Evolutionary conservation across 139 green algal genomes (phyloP).

Genomic region (Diplosphaera chodatii): DNA sequence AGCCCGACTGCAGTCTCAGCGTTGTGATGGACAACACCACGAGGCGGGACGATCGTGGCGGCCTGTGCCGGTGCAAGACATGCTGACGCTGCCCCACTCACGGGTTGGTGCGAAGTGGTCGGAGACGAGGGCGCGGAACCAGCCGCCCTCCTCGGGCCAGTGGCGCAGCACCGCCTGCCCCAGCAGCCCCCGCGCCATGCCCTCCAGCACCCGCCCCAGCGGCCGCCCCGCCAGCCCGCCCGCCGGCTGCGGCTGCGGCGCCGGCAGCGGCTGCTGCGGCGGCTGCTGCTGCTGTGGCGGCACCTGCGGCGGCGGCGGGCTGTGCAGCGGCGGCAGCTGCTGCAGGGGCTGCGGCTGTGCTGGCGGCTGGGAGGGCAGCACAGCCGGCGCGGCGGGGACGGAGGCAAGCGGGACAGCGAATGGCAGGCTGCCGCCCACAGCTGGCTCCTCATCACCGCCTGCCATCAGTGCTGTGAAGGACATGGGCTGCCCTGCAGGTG

Average conservation of each 20-base stretch:
- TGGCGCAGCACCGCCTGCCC: conserved; percentile 32
- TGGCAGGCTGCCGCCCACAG: no score
- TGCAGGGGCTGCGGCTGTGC: no score
- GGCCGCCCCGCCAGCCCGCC: neutral
- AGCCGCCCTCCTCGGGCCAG: conserved; percentile 39
- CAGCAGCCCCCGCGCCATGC: conserved; percentile 15
- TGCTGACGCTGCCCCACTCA: neutral
- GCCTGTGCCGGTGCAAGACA: no score
- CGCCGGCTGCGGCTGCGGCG: neutral
- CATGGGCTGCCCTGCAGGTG: neutral
- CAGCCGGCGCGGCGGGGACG: neutral
- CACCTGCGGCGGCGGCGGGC: no score
- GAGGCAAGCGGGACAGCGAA: neutral
- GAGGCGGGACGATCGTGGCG: no score
- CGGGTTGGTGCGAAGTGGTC: conserved; percentile 11
- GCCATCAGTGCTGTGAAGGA: neutral
- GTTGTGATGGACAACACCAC: no score
- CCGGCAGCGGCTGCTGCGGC: no score
- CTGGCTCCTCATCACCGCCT: neutral
- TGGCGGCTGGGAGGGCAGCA: no score
- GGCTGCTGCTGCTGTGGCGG: no score
- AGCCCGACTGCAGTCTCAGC: no score
- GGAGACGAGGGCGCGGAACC: conserved; percentile 34
- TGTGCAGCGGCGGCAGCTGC: no score
- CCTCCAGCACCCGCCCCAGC: conserved; percentile 12